Base-by-base conservation (phyloP, 441 rosid genomes). In the Pelargonium hybrid region DNA sequence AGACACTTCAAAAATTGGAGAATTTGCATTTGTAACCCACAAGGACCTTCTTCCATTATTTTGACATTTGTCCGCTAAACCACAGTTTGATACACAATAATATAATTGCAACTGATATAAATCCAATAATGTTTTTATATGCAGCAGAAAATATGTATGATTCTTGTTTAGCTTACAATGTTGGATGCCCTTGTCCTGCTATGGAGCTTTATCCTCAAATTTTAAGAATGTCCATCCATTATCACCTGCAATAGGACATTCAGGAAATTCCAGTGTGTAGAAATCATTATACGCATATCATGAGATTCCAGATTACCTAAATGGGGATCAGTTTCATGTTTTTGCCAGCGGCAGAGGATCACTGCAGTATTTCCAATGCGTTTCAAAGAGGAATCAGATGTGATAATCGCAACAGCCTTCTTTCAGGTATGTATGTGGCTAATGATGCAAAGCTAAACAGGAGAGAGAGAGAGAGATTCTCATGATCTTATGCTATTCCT, bases 361-460 rank as follows among this genome's bases (percentile, higher is more conserved):
- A 78, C 81, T n/a, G 90, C 87, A 29, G 90, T 93, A 68, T 93
- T 88, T 69, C 97, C 98, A 2, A 89, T 93, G 86, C 89, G 91
- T 18, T 89, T 90, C 81, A 90, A 80, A 78, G 98, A 90, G 74
- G 69, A 88, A 26, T 76, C 89, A n/a, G 98, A 93, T 75, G 91
- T 88, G 71, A 82, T 83, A 65, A 83, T 93, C n/a, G 97, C 97
- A 5, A 86, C 85, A 17, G 84, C 93, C 47, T 88, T 90, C 86
- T 85, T 89, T 73, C 97, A 93, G 93, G 96, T 90, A 66, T 45
- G 57, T 64, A 67, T 15, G 21, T 57, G 26, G 20, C 76, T 18
- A 57, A 70, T 48, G 41, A 62, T 8, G 18, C 59, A 73, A 20
- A 54, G 63, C 63, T 25, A 57, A 57, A 20, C 7, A 57, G 3